Evolutionary conservation across 1,139 yeast genomes (phyloP), one percentile per base, ranked within the genome.

Genomic region (Taiozyma onychis): DNA sequence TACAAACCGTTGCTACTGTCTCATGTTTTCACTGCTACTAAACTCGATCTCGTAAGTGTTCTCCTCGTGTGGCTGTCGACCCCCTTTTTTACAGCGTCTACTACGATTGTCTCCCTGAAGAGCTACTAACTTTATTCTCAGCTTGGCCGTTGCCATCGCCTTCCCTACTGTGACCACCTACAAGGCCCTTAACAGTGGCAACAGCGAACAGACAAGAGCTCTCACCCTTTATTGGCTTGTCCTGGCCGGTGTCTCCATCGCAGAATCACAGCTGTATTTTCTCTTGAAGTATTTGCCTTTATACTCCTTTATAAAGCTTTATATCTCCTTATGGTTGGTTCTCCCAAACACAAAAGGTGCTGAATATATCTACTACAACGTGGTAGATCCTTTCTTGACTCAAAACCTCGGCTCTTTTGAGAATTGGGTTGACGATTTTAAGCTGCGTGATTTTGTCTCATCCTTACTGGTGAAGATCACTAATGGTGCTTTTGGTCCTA

Each of bases 151-250:
- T 45, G 70, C 82, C 1, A 68, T 75, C 28, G 68, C 75, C 16
- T 77, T 76, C 61, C 88, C 88, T 4, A 66, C 77, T 10, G 63
- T 76, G 54, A 78, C 80, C 46, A 76, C 85, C 0, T 78, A 69
- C 60, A 70, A 66, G 51, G 75, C 81, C 1, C 65, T 74, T 43
- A 68, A 72, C 51, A 62, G 64, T 45, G 68, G 67, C 52, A 65
- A 67, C 35, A 56, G 66, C 42, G 57, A 69, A 26, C 54, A 68
- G 2, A 62, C 76, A 44, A 79, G 76, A 56, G 76, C 78, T 59
- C 79, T 85, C 81, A 64, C 78, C 35, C 69, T 77, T 21, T 83
- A 80, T 60, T 83, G 88, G 88, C 66, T 80, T 18, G 75, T 79
- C 1, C 65, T 70, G 45, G 71, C 78, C 1, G 54, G 71, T 8